Conservation (phyloP, 202 grass and related monocot species). For the Brachypodium distachyon region DNA sequence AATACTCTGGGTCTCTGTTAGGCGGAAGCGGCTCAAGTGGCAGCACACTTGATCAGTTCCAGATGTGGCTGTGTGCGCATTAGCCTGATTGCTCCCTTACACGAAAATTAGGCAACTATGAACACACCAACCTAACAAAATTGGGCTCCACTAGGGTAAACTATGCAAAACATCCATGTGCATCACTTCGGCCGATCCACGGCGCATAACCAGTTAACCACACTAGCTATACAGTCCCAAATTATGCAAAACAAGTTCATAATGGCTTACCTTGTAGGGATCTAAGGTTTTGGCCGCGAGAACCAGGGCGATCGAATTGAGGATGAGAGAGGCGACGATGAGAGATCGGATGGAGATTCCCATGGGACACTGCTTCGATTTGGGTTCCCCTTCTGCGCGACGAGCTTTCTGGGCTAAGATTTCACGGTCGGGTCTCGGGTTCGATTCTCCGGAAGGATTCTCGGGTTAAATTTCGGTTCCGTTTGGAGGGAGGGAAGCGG, state of each 20-base stretch:
- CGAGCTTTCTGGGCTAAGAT: neutral
- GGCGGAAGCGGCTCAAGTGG: neutral
- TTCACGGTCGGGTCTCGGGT: neutral
- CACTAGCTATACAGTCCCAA: neutral
- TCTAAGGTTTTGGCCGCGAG: slow-evolving; percentile 47
- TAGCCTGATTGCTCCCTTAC: neutral
- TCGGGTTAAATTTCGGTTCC: neutral
- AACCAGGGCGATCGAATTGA: slow-evolving; percentile 24
- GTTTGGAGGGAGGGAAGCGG: slow-evolving; percentile 3
- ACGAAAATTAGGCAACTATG: neutral
- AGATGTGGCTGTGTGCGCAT: neutral
- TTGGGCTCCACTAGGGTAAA: neutral
- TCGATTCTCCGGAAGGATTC: neutral
- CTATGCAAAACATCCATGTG: neutral
- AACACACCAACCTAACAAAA: neutral
- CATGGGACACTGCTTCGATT: slow-evolving; percentile 12
- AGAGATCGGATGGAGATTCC: slow-evolving; percentile 18
- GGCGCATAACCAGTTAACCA: neutral
- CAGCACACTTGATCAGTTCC: neutral
- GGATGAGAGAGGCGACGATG: slow-evolving; percentile 40
- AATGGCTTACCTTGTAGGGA: slow-evolving; percentile 59
- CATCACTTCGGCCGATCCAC: neutral
- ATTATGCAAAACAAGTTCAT: neutral
- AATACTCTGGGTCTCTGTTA: neutral
- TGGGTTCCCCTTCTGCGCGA: neutral